Evolutionary conservation across 176 grass and related monocot species (phyloP).

Genomic region (Aegilops sharonensis): DNA sequence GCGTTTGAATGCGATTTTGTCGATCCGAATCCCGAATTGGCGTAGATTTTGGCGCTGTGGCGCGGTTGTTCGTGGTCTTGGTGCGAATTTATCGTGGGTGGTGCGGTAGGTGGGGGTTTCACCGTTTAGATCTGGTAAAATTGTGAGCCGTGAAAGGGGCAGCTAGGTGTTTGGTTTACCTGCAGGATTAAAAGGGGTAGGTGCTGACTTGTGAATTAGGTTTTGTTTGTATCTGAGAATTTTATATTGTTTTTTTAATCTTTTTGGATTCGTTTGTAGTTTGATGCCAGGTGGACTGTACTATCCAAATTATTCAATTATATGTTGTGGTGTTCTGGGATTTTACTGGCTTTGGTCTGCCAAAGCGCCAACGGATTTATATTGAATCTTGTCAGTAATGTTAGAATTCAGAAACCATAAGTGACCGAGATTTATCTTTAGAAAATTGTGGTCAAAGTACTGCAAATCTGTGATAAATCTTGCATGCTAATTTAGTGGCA

Average conservation of each 20-base stretch:
- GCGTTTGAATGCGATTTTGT: neutral
- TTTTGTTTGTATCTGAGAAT: conserved; percentile 38
- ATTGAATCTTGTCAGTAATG: neutral
- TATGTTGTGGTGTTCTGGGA: neutral
- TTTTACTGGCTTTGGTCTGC: neutral
- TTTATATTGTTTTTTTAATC: neutral
- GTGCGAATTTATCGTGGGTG: conserved; percentile 15
- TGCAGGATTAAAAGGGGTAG: conserved; percentile 3
- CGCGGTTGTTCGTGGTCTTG: neutral
- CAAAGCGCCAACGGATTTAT: neutral
- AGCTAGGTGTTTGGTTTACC: conserved; percentile 29
- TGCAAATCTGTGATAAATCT: neutral
- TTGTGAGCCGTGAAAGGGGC: neutral
- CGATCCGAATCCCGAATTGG: neutral
- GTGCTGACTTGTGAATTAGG: conserved; percentile 36
- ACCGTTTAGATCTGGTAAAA: conserved; percentile 44
- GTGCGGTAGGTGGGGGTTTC: neutral
- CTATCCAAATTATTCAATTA: neutral
- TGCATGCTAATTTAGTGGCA: neutral
- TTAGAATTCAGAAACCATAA: neutral
- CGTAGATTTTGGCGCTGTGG: neutral
- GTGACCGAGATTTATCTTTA: neutral
- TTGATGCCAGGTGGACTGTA: conserved; percentile 4
- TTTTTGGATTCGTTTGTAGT: neutral
- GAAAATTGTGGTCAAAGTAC: neutral